phyloP scores from a whole-genome alignment of 164 flowering plant genomes.

The Liriodendron chinense region DNA sequence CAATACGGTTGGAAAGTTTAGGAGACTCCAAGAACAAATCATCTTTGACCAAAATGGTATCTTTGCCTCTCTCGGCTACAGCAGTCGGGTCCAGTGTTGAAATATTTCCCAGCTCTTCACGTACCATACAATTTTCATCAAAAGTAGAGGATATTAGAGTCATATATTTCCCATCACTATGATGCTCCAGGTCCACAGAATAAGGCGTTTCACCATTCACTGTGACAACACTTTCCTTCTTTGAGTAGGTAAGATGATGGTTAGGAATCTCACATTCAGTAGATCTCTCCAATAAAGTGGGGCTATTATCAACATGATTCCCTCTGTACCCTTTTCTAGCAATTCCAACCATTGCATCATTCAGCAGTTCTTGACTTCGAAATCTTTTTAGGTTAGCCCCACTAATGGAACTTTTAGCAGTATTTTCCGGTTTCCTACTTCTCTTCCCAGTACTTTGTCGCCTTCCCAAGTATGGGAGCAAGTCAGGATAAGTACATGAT shows the following conservation, averaged over 20 bases:
- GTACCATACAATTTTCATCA: constrained; percentile 13
- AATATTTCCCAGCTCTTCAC: constrained; percentile 14
- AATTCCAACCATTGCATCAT: constrained; percentile 18
- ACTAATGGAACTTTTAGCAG: constrained; percentile 17
- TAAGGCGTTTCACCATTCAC: background rate
- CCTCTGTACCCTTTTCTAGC: constrained; percentile 10
- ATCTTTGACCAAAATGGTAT: constrained; percentile 15
- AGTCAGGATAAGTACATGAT: constrained; percentile 31
- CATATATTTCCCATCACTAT: constrained; percentile 4
- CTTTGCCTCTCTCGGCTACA: constrained; percentile 11
- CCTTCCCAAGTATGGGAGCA: constrained; percentile 27
- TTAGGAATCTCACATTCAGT: background rate
- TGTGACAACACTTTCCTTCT: background rate
- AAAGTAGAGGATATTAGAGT: constrained; percentile 10
- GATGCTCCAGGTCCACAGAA: background rate
- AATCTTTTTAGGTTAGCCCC: constrained; percentile 23
- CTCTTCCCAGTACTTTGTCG: constrained; percentile 45
- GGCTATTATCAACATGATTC: background rate
- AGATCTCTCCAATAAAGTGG: background rate
- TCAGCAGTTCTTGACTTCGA: constrained; percentile 14
- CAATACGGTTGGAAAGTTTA: constrained; percentile 9
- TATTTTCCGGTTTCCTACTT: constrained; percentile 39
- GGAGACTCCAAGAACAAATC: constrained; percentile 17
- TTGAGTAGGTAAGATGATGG: background rate
- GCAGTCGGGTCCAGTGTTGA: constrained; percentile 16